Evolutionary conservation across 1,284 basidiomycete species (phyloP), one percentile per base, ranked within the genome.

Genomic region (Malassezia japonica): DNA sequence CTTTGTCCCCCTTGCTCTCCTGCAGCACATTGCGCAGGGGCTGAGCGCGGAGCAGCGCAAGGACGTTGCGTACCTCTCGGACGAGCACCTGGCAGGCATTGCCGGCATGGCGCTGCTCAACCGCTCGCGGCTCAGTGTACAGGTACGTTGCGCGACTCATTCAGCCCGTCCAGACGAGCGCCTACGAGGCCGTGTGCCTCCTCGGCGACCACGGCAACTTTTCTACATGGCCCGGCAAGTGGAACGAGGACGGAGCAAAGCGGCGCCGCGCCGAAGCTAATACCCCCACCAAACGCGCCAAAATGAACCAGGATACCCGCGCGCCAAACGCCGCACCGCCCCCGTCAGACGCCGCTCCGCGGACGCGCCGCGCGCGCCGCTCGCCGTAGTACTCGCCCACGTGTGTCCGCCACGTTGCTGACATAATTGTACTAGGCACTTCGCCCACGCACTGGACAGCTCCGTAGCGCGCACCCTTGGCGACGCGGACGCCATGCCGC

Each of bases 121-220:
- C 18, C 80, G 86, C 7, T 88, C 90, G 1, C 77, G 92, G 43
- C 77, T 96, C 43, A 92, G 88, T 73, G 84, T 88, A 35, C 65
- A 60, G 57, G 47, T 50, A 25, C 7, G 54, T 28, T 23, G 9
- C 25, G 32, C 5, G 6, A 15, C 23, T 42, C 7, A 28, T 21
- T 10, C 15, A 95, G 74, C 80, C 82, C 2, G 88, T 92, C 1
- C 76, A 79, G 24, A 74, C 79, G 50, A 76, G 73, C 9, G 84
- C 87, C 0, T 96, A 83, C 79, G 77, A 79, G 18, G 80, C 81
- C 1, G 79, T 94, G 15, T 71, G 77, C 9, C 62, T 75, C 39
- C 73, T 96, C 43, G 85, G 87, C 0, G 78, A 81, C 43, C 79
- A 77, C 25, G 91, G 90, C 0, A 78, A 77, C 0, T 79, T 76